Evolutionary conservation across 1,284 basidiomycete genomes (phyloP), one percentile per base, ranked within the genome.

Genomic region (Puccinia hordei): DNA sequence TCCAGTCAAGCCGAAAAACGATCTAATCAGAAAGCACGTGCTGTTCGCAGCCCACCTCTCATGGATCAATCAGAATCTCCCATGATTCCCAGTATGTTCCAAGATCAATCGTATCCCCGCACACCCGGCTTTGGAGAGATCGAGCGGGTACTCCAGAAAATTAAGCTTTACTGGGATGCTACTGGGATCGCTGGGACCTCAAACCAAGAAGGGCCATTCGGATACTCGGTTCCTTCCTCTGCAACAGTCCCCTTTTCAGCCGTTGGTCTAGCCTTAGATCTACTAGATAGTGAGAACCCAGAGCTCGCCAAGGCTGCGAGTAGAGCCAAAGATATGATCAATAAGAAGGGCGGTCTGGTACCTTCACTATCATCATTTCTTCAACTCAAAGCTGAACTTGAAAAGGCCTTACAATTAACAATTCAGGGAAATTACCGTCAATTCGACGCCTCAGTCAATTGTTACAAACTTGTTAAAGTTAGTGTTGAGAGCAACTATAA

Each of bases 401-500:
- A 92, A 49, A 89, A 88, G 75, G 91, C 92, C 24, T 86, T 95
- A 59, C 92, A 92, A 85, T 91, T 92, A 69, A 93, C 93, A 83
- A 85, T 86, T 59, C 83, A 87, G 91, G 92, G 91, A 83, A 91
- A 96, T 84, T 96, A 95, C 84, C 91, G 95, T 86, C 91, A 94
- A 0, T 98, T 97, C 85, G 94, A 94, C 49, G 91, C 93, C 41
- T 91, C 93, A 0, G 88, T 98, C 15, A 93, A 94, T 1, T 93
- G 94, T 82, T 95, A 98, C 85, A 89, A 73, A 22, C 59, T 80
- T n/a, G 46, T 51, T n/a, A 73, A 72, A 38, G 57, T 59, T 35
- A 73, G 69, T 35, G 69, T 80, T 17, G 69, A 80, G 10, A 46
- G 61, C n/a, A 80, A 53, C 49, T 53, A 33, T 24, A 80, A 73